Percentiles rank a stretch among this genome's conserved stretches.
Evolutionary conservation across 306 rosid species (phyloP).

Genomic region (Cucumis melo): DNA sequence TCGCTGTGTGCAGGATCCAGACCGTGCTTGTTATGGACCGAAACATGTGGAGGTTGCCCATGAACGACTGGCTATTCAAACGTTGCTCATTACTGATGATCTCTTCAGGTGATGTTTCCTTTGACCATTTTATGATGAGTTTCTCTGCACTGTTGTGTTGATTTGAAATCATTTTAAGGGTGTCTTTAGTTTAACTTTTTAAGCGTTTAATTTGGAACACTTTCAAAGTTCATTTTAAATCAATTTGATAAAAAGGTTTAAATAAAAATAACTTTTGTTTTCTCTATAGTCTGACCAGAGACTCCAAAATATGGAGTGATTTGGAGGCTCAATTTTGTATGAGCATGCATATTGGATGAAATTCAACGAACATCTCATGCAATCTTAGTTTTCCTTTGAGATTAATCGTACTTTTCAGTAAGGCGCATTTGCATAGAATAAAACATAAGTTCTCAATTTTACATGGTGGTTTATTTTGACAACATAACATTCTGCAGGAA

Average conservation of each 20-base stretch:
- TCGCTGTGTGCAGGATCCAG: constrained; percentile 44
- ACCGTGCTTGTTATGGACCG: constrained; percentile 86
- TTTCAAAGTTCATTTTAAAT: no score
- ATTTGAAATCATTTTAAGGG: background rate
- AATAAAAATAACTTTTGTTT: no score
- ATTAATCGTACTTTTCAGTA: background rate
- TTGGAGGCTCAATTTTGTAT: background rate
- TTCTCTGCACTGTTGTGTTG: background rate
- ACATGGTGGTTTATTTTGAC: background rate
- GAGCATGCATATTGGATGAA: background rate
- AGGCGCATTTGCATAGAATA: background rate
- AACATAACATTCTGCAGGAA: constrained; percentile 36
- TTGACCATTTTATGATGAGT: background rate
- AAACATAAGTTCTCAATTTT: background rate
- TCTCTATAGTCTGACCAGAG: no score
- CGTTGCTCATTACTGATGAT: constrained; percentile 71
- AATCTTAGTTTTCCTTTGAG: background rate
- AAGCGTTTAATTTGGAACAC: no score
- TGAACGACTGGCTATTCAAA: constrained; percentile 85
- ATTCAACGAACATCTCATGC: background rate
- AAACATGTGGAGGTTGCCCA: constrained; percentile 96
- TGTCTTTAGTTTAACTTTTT: no score
- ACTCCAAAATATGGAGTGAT: background rate
- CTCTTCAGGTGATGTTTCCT: constrained; percentile 64
- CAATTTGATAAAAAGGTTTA: no score